phyloP scores from a whole-genome alignment of 257 asterid genomes.

The Solanum medicagineum region DNA sequence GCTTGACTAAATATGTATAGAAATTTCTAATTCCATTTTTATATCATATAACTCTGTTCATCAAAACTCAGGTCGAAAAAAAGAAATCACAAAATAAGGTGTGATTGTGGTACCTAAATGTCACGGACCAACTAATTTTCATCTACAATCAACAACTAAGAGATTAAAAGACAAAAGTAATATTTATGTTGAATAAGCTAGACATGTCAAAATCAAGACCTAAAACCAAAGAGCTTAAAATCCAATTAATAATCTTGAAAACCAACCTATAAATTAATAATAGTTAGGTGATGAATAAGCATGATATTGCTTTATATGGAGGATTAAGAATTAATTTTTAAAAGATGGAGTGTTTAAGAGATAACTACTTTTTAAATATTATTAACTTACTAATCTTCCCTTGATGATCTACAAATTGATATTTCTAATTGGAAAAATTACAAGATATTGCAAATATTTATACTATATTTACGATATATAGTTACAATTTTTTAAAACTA shows the following conservation, averaged over 20 bases:
- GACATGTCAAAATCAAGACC: slow-evolving; percentile 4
- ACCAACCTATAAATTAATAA: neutral
- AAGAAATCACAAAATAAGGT: neutral
- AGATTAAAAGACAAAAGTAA: neutral
- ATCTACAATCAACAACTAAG: slow-evolving; percentile 14
- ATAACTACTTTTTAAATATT: neutral
- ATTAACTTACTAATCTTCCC: neutral
- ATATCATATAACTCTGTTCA: accelerated
- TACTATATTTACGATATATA: neutral
- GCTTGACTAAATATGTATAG: neutral
- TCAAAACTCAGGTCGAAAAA: neutral
- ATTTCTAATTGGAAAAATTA: neutral
- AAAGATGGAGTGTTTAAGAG: neutral
- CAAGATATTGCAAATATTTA: neutral
- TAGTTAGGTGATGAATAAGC: neutral
- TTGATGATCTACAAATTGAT: neutral
- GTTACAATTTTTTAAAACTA: neutral
- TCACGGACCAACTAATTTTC: slow-evolving; percentile 25
- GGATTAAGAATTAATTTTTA: neutral
- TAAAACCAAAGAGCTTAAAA: neutral
- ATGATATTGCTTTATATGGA: neutral
- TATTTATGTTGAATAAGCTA: neutral
- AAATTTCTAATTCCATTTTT: neutral
- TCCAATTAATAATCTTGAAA: neutral
- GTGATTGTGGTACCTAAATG: neutral